A percentile compares a stretch with the other conserved stretches of the same genome.
Conservation (phyloP, 2,329 filamentous ascomycete genomes). For the Monilinia vaccinii-corymbosi region DNA sequence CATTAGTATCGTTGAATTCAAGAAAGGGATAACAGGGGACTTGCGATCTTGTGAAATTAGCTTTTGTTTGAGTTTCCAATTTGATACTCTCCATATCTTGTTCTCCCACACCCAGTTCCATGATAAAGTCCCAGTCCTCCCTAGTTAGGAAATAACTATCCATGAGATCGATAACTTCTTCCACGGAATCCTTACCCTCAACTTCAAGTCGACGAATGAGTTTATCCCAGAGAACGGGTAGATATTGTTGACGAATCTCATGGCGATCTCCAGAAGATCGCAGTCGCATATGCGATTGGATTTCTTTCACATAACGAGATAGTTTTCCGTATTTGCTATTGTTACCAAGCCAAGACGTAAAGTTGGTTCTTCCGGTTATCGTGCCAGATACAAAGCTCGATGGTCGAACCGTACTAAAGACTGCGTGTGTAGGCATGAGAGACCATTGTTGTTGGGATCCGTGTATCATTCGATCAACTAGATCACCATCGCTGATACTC, state of each 20-base stretch:
- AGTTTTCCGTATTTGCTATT: slow-evolving; percentile 81
- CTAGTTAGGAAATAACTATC: slow-evolving; percentile 92
- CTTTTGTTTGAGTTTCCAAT: slow-evolving; percentile 78
- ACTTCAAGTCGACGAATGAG: slow-evolving; percentile 64
- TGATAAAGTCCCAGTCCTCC: slow-evolving; percentile 88
- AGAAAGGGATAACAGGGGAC: slow-evolving; percentile 31
- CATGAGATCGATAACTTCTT: slow-evolving; percentile 86
- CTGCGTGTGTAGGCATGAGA: slow-evolving; percentile 90
- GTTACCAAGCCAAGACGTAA: slow-evolving; percentile 90
- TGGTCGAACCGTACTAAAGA: slow-evolving; percentile 90
- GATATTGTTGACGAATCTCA: slow-evolving; percentile 88
- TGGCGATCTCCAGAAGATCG: slow-evolving; percentile 83
- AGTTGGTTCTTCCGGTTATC: slow-evolving; percentile 60
- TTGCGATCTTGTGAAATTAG: slow-evolving; percentile 80
- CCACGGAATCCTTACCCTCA: slow-evolving; percentile 74
- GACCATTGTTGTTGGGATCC: slow-evolving; percentile 98
- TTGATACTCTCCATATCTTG: slow-evolving; percentile 68
- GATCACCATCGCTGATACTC: slow-evolving; percentile 93
- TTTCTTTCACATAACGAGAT: slow-evolving; percentile 76
- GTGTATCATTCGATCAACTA: slow-evolving; percentile 97
- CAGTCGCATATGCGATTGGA: slow-evolving; percentile 94
- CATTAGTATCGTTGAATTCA: neutral
- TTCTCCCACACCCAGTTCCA: slow-evolving; percentile 81
- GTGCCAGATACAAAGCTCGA: slow-evolving; percentile 80
- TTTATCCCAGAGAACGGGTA: slow-evolving; percentile 79